Base-by-base conservation (phyloP, 2,329 filamentous ascomycete genomes). In the Delphinella strobiligena region DNA sequence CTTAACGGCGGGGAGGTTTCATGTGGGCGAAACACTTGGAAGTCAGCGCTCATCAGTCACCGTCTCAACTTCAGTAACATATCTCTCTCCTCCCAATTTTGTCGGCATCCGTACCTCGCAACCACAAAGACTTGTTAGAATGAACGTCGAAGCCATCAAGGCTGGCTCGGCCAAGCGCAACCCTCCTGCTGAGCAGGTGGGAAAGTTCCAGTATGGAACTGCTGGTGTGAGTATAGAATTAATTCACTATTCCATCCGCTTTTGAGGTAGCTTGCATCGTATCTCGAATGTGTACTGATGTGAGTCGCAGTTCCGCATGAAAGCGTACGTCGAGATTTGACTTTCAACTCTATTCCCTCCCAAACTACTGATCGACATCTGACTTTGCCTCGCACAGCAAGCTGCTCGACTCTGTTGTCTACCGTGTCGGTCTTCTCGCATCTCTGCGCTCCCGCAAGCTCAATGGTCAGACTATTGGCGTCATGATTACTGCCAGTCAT, bases 401-500 rank as follows among this genome's bases (percentile, higher is more conserved):
- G 53, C 74, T 93, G 41, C 81, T 96, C 53, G 84, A 93, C 58
- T 91, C 86, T 27, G 86, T 98, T 47, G 77, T 93, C 51, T 95
- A 89, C 64, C 81, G 88, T 34, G 88, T 95, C 49, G 91, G 89
- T 37, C 75, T 98, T 45, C 76, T 95, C 42, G 85, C 91, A 22
- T 78, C 83, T 41, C 74, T 96, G 37, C 82, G 91, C 47, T 95
- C 87, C 49, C 83, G 86, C 59, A 93, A 91, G 64, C 76, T 93
- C 52, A 80, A 81, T 59, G 82, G 87, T 48, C 84, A 93, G 67
- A 82, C 85, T 52, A 93, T 98, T 55, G 91, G 91, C 55, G 81
- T 98, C 50, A 94, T 94, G 87, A 83, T 94, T 61, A 94, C 87
- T 31, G 87, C 87, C 46, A 93, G 84, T 55, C 87, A 94, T 70